Percentiles rank a stretch among this genome's conserved stretches.
phyloP scores from a whole-genome alignment of 352 stramenopile genomes.

The Globisporangium middletonii region DNA sequence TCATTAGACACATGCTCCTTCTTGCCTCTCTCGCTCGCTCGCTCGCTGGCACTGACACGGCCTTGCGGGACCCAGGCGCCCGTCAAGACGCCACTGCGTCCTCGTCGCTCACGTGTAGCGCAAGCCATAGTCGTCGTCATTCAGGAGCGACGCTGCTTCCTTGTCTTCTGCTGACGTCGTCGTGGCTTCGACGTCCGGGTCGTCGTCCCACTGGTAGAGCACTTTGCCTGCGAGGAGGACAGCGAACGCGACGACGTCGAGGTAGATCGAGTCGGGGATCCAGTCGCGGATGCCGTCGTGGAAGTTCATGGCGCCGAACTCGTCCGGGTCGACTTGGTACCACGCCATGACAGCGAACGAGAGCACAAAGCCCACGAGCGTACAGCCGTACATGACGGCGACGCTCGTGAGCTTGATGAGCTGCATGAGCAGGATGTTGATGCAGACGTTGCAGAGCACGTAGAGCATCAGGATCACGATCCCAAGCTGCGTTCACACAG shows the following conservation, averaged over 20 bases:
- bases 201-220: conserved; percentile 76
- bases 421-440: conserved; percentile 69
- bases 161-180: conserved; percentile 83
- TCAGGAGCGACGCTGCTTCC: conserved; percentile 68
- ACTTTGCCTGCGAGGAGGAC: conserved; percentile 63
- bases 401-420: conserved; percentile 74
- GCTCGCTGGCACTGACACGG: neutral
- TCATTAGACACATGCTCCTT: conserved; percentile 5
- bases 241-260: conserved; percentile 68
- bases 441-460: conserved; percentile 69
- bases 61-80: too few species aligned
- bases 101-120: conserved; percentile 50
- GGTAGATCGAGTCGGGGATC: conserved; percentile 63
- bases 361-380: conserved; percentile 58
- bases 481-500: conserved; percentile 36
- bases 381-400: conserved; percentile 71
- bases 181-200: conserved; percentile 72
- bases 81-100: neutral
- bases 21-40: neutral
- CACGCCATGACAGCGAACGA: conserved; percentile 68
- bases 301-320: conserved; percentile 53
- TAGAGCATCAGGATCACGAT: conserved; percentile 66
- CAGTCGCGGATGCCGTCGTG: conserved; percentile 56
- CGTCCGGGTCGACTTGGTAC: conserved; percentile 73
- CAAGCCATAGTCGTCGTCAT: conserved; percentile 64